A percentile compares a stretch with the other conserved stretches of the same genome.
phyloP scores from a whole-genome alignment of 106 monocot species.

The Dendrobium huoshanense region DNA sequence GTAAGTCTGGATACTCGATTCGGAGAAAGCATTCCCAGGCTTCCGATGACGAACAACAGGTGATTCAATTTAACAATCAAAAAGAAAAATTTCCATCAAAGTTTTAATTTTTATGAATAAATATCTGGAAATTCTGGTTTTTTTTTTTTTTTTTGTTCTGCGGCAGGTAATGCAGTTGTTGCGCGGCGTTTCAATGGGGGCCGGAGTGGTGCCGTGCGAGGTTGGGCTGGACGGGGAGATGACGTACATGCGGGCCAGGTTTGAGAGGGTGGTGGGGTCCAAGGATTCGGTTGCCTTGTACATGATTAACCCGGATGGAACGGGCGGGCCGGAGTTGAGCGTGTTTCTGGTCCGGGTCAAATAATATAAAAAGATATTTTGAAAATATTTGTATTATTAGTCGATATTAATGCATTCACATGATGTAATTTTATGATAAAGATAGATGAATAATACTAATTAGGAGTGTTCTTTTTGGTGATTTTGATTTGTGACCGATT shows the following conservation, averaged over 20 bases:
- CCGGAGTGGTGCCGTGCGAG: constrained; percentile 54
- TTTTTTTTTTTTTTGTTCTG: too few relatives aligned
- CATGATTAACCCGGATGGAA: constrained; percentile 58
- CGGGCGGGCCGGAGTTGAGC: constrained; percentile 47
- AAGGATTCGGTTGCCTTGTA: constrained; percentile 68
- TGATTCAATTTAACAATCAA: neutral
- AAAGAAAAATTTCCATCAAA: too few relatives aligned
- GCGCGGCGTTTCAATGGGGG: constrained; percentile 71
- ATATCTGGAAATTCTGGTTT: too few relatives aligned
- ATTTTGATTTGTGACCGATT: too few relatives aligned
- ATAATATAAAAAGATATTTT: constrained; percentile 9
- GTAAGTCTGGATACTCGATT: constrained; percentile 59
- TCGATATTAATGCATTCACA: too few relatives aligned
- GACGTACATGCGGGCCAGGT: constrained; percentile 56
- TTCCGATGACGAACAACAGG: constrained; percentile 39
- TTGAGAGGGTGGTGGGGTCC: constrained; percentile 65
- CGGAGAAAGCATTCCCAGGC: constrained; percentile 28
- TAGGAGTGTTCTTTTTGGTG: too few relatives aligned
- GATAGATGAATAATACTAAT: too few relatives aligned
- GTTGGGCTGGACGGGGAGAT: constrained; percentile 30
- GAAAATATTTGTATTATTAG: too few relatives aligned
- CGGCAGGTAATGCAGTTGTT: constrained; percentile 55
- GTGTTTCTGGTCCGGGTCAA: constrained; percentile 65
- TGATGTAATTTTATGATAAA: too few relatives aligned
- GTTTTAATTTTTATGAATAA: too few relatives aligned